Conservation (phyloP, 2,329 filamentous ascomycete species). For the Fusarium setosum region DNA sequence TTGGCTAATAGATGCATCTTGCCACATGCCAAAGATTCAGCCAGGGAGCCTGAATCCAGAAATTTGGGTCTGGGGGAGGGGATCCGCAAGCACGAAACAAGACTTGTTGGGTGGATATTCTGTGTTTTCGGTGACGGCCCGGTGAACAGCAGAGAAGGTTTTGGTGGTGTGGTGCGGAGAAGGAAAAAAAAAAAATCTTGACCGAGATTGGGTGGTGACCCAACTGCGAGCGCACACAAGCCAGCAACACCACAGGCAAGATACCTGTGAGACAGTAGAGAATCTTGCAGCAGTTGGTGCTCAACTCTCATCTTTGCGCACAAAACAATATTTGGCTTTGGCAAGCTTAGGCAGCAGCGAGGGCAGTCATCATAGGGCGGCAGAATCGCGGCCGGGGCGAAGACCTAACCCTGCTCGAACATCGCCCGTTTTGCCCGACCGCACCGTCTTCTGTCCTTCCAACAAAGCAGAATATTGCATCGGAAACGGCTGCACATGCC, state of each 20-base stretch:
- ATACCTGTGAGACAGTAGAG: neutral
- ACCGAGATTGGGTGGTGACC: conserved; percentile 27
- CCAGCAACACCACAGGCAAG: conserved; percentile 27
- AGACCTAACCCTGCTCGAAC: conserved; percentile 35
- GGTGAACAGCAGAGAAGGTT: conserved; percentile 9
- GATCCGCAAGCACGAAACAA: neutral
- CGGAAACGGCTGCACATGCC: conserved; percentile 1
- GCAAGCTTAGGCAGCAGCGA: neutral
- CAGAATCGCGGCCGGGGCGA: conserved; percentile 17
- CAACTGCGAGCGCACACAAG: conserved; percentile 30
- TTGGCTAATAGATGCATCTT: neutral
- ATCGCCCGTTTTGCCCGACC: conserved; percentile 23
- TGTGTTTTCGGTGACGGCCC: conserved; percentile 22
- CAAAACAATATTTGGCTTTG: neutral
- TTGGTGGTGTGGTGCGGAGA: conserved; percentile 35
- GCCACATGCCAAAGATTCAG: conserved; percentile 1
- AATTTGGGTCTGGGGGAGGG: conserved; percentile 2
- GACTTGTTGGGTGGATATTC: conserved; percentile 16
- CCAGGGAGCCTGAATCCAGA: neutral
- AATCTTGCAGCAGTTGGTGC: neutral
- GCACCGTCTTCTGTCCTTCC: neutral
- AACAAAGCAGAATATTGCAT: neutral
- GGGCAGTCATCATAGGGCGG: neutral
- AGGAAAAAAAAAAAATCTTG: conserved; percentile 22
- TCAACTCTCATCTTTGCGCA: neutral